Evolutionary conservation across 495 filamentous ascomycete genomes (phyloP).

Genomic region (Penicillium herquei): DNA sequence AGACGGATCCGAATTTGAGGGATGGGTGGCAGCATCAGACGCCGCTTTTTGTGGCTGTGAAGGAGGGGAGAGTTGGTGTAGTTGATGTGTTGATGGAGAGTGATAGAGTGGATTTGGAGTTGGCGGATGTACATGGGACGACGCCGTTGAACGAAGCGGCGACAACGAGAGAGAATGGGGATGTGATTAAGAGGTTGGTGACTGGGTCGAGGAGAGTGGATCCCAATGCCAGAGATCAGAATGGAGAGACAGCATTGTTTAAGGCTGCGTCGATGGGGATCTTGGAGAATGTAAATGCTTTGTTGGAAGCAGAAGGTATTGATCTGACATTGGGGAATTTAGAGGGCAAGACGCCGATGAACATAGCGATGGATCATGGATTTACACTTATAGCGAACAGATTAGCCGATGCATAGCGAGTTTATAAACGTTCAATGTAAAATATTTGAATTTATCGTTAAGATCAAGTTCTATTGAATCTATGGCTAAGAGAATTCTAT

Average conservation of each 20-base stretch:
- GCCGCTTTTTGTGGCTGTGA: conserved; percentile 20
- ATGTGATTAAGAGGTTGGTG: conserved; percentile 11
- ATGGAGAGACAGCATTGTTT: conserved; percentile 20
- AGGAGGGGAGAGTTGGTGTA: conserved; percentile 12
- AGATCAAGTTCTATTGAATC: not conserved
- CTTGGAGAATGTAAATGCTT: conserved; percentile 13
- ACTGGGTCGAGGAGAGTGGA: conserved; percentile 11
- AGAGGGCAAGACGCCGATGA: not conserved
- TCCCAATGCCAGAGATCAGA: conserved; percentile 18
- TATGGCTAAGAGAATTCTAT: too few species aligned
- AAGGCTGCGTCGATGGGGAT: conserved; percentile 18
- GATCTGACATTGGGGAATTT: not conserved
- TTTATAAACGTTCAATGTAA: not conserved
- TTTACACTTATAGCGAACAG: not conserved
- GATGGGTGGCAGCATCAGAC: conserved; percentile 21
- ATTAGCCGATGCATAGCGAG: not conserved
- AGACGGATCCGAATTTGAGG: conserved; percentile 22
- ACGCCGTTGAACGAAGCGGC: conserved; percentile 20
- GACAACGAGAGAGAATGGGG: not conserved
- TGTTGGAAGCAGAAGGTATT: conserved; percentile 15
- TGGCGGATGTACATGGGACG: conserved; percentile 17
- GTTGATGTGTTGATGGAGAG: conserved; percentile 13
- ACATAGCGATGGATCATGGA: not conserved
- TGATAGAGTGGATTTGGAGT: conserved; percentile 20
- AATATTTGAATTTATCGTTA: not conserved